Evolutionary conservation across 129 eudicot species (phyloP).

Genomic region (Centella asiatica): DNA sequence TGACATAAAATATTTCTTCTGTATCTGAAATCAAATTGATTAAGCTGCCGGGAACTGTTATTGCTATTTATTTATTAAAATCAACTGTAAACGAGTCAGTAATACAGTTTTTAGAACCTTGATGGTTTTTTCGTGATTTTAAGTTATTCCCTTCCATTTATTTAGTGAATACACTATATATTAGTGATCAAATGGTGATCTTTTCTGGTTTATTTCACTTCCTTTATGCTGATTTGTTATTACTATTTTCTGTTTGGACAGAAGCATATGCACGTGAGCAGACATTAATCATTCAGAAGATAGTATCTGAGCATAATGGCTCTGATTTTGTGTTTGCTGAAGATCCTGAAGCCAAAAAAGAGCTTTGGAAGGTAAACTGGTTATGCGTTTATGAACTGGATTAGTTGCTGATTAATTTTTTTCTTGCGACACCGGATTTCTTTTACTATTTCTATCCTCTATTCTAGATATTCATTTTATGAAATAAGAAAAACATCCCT

Average conservation of each 20-base stretch:
- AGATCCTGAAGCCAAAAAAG: constrained; percentile 82
- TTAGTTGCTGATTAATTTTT: not conserved
- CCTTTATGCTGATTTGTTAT: too few species aligned
- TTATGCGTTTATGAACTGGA: not conserved
- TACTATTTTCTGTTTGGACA: constrained; percentile 24
- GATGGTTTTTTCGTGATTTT: not conserved
- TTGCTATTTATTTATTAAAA: not conserved
- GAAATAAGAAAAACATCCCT: too few species aligned
- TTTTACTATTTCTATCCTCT: too few species aligned
- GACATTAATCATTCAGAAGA: constrained; percentile 77
- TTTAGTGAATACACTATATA: not conserved
- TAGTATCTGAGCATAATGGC: constrained; percentile 77
- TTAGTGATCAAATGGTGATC: not conserved
- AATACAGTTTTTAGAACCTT: not conserved
- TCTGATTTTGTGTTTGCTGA: constrained; percentile 91
- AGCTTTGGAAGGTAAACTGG: constrained; percentile 85
- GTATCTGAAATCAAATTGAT: not conserved
- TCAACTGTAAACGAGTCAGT: not conserved
- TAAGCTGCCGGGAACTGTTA: not conserved
- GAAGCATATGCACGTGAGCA: constrained; percentile 97
- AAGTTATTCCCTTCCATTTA: not conserved
- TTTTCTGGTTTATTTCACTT: not conserved
- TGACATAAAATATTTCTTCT: not conserved
- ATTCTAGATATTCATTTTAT: too few species aligned
- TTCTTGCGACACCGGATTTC: too few species aligned